Conservation (phyloP, 345 rosid species). For the Brassica cretica region DNA sequence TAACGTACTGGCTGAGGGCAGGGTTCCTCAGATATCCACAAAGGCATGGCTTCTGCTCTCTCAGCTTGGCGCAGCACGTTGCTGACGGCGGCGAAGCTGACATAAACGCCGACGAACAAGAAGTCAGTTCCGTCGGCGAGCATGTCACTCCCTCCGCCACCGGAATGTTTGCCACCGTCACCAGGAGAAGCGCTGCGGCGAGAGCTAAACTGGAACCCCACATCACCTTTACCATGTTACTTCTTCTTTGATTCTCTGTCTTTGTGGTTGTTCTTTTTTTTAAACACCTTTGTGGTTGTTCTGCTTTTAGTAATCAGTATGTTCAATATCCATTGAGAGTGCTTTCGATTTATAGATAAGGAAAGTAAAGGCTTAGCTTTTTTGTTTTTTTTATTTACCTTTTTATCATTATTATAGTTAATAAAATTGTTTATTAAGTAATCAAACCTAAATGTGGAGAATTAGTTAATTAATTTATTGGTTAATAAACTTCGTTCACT, state of each 20-base stretch:
- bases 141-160: conserved; percentile 57
- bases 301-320: background rate
- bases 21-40: conserved; percentile 65
- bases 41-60: conserved; percentile 68
- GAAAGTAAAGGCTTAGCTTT: background rate
- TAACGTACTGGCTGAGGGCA: conserved; percentile 39
- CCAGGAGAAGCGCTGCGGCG: conserved; percentile 6
- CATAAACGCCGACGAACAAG: conserved; percentile 48
- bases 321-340: background rate
- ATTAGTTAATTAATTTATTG: background rate
- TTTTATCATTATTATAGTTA: too few relatives aligned
- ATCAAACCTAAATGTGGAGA: background rate
- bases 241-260: conserved; percentile 16
- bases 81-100: conserved; percentile 45
- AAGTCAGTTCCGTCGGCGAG: conserved; percentile 45
- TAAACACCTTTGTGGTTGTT: background rate
- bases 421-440: background rate
- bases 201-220: background rate
- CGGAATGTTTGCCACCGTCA: conserved; percentile 8
- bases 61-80: conserved; percentile 57
- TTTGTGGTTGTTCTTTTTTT: background rate
- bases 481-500: background rate
- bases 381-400: too few relatives aligned
- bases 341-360: background rate
- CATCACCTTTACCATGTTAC: conserved; percentile 30